These are phyloP conservation scores for Hemisphaericaspora xylanilytica DNA, from an alignment of 1,139 yeast species.

Conservation along the genomic window DNA sequence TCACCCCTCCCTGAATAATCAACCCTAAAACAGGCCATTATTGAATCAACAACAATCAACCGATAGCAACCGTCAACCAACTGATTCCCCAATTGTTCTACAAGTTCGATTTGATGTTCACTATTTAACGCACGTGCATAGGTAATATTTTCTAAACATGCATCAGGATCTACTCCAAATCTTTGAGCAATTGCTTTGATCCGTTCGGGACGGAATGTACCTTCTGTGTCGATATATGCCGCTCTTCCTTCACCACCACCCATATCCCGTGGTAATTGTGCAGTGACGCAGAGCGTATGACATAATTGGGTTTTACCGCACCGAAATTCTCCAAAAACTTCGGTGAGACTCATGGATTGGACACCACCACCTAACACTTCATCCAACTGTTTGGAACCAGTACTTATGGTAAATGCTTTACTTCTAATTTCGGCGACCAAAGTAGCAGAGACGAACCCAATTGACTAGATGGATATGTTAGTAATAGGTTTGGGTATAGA, in stretches of 20 bases:
- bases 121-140: conserved; percentile 60
- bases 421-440: conserved; percentile 49
- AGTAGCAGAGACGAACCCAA: conserved; percentile 56
- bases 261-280: conserved; percentile 51
- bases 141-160: conserved; percentile 52
- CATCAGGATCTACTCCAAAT: conserved; percentile 52
- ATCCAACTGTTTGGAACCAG: conserved; percentile 56
- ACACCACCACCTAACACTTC: conserved; percentile 57
- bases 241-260: conserved; percentile 67
- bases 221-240: conserved; percentile 61
- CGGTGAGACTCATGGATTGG: conserved; percentile 60
- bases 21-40: conserved; percentile 62
- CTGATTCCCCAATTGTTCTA: conserved; percentile 50
- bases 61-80: conserved; percentile 50
- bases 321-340: conserved; percentile 62
- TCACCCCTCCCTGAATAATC: conserved; percentile 63
- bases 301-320: conserved; percentile 63
- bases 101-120: conserved; percentile 59
- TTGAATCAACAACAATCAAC: conserved; percentile 49
- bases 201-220: conserved; percentile 58
- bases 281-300: conserved; percentile 58
- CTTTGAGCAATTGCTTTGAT: conserved; percentile 53
- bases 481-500: no score
- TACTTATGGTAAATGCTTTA: conserved; percentile 46
- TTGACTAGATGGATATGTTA: no score